These are phyloP conservation scores for Mucor velutinosus DNA, from an alignment of 371 early-diverging fungal genomes.

Conservation along the genomic window DNA sequence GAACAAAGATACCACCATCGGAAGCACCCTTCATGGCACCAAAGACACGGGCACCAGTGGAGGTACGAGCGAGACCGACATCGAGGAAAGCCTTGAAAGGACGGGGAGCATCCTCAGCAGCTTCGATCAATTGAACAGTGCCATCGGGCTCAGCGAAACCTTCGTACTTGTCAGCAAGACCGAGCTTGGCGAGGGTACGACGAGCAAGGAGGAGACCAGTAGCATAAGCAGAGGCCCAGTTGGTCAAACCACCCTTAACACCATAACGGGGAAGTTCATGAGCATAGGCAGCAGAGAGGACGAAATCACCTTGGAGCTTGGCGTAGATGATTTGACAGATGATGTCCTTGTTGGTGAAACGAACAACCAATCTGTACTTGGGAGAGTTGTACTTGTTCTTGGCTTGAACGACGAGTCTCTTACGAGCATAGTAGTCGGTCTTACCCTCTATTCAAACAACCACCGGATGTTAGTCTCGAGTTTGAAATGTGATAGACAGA, in stretches of 20 bases:
- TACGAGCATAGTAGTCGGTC: conserved; percentile 99
- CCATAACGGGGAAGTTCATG: conserved; percentile 99
- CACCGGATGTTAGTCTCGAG: not conserved
- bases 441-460: conserved; percentile 83
- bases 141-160: conserved; percentile 97
- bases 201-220: conserved; percentile 99
- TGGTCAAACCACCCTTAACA: conserved; percentile 99
- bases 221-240: conserved; percentile 99
- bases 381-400: conserved; percentile 99
- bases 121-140: conserved; percentile 87
- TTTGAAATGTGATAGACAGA: not conserved
- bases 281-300: conserved; percentile 97
- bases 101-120: conserved; percentile 92
- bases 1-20: conserved; percentile 99
- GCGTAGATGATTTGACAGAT: conserved; percentile 99
- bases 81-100: conserved; percentile 99
- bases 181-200: conserved; percentile 95
- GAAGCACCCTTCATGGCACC: conserved; percentile 99
- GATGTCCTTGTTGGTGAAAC: conserved; percentile 99
- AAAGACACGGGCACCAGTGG: conserved; percentile 99
- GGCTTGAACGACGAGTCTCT: conserved; percentile 98
- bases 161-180: conserved; percentile 94
- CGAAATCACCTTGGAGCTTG: conserved; percentile 98
- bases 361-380: conserved; percentile 99
- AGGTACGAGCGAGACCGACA: conserved; percentile 98